Conservation (phyloP, 768 basidiomycete species). For the Amanita molliuscula region DNA sequence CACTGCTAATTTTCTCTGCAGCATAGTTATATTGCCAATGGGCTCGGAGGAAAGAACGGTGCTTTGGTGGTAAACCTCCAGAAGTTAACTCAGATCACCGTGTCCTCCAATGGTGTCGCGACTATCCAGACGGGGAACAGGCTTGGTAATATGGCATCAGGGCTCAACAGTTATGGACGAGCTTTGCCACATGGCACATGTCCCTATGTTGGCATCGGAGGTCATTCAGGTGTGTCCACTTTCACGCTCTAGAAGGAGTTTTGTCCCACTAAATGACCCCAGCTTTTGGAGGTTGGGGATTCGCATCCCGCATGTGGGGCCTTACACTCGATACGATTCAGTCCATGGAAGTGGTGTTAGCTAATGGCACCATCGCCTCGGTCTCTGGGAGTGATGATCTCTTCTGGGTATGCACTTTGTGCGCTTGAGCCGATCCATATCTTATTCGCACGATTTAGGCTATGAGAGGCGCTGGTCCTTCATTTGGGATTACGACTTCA, state of each 20-base stretch:
- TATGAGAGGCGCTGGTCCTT: constrained; percentile 27
- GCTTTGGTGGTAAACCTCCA: constrained; percentile 31
- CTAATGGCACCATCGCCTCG: constrained; percentile 30
- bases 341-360: constrained; percentile 32
- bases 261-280: not conserved
- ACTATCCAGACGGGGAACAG: constrained; percentile 27
- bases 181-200: constrained; percentile 34
- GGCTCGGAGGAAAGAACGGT: constrained; percentile 29
- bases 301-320: constrained; percentile 39
- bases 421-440: not conserved
- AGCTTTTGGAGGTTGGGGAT: constrained; percentile 40
- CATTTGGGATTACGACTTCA: constrained; percentile 31
- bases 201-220: constrained; percentile 35
- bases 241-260: not conserved
- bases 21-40: constrained; percentile 37
- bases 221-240: constrained; percentile 25
- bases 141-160: constrained; percentile 27
- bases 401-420: constrained; percentile 32
- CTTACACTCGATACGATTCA: constrained; percentile 36
- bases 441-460: constrained; percentile 19
- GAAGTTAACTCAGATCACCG: constrained; percentile 22
- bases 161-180: constrained; percentile 23
- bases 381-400: constrained; percentile 35
- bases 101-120: constrained; percentile 20
- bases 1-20: not conserved